Base-by-base conservation (phyloP, 495 filamentous ascomycete genomes). In the Penicillium tannophilum region DNA sequence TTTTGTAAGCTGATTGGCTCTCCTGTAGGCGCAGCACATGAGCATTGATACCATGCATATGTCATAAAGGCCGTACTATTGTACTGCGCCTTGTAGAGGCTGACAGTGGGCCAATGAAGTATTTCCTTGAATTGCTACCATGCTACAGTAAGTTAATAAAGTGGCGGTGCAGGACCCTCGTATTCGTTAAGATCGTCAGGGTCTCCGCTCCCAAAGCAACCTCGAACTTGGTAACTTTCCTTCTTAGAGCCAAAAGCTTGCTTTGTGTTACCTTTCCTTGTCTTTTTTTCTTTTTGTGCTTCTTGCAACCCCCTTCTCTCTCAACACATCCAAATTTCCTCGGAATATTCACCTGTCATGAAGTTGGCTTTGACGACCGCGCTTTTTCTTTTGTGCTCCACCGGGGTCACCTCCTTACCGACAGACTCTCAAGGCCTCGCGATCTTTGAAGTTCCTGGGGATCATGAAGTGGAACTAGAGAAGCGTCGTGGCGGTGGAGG, bases 401-500 rank as follows among this genome's bases (percentile, higher is more conserved):
- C 64, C 6, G 54, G 70, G 11, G 71, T 65, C 44, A 63, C 68
- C 3, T 69, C 72, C 30, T 55, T 55, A 20, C 42, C 53, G 16
- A 45, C 42, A n/a, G 16, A 45, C 12, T 14, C n/a, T 24, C 9
- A 43, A 17, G 42, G 10, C 8, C 14, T 53, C n/a, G 50, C 63
- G 14, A 57, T 57, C 36, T 67, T 72, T 58, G 36, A 62, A n/a
- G 58, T 54, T 14, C 46, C 60, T 17, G 36, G 52, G 1, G 45
- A 52, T 17, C 31, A 52, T 17, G 55, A 72, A 33, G 43, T 55
- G 6, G 31, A 56, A 26, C 62, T 82, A 31, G 76, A 76, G 56
- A 83, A 82, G 55, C 72, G 79, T 48, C 74, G 78, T 46, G 79
- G 79, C 20, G 79, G 78, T 7, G 78, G 78, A 11, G 77, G 79